phyloP scores from a whole-genome alignment of 768 basidiomycete species.

The Hericium rajendrae region DNA sequence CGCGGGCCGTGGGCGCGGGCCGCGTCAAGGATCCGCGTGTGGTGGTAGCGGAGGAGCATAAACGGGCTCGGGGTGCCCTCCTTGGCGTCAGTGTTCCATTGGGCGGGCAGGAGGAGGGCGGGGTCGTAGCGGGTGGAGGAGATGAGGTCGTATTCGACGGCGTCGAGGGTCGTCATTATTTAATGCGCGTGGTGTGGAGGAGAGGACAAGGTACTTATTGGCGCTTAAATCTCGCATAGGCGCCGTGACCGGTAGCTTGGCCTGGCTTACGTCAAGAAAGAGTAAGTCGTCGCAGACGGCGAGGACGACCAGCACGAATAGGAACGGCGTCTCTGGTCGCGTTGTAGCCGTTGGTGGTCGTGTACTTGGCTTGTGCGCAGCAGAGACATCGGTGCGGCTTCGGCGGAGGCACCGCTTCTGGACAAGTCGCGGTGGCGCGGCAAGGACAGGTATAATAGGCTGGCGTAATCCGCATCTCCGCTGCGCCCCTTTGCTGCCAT shows the following conservation, averaged over 20 bases:
- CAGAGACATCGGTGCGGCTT: no score
- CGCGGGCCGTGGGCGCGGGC: conserved; percentile 43
- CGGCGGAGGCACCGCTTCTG: no score
- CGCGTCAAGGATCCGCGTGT: conserved; percentile 47
- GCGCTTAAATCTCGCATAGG: no score
- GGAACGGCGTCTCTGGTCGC: no score
- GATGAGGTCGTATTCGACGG: conserved; percentile 26
- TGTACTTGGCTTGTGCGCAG: no score
- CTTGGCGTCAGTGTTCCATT: conserved; percentile 48
- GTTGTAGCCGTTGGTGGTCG: no score
- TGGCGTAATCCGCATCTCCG: background rate
- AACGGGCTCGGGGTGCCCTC: conserved; percentile 44
- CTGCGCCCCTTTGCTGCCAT: background rate
- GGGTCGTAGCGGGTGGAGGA: conserved; percentile 55
- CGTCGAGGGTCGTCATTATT: background rate
- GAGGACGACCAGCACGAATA: no score
- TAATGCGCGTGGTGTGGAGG: background rate
- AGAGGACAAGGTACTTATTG: no score
- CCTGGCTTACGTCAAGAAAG: no score
- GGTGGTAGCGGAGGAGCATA: conserved; percentile 52
- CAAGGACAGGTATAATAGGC: background rate
- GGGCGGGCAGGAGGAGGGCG: conserved; percentile 27
- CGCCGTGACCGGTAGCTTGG: no score
- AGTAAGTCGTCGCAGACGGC: no score
- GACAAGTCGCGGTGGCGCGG: no score